Conservation (phyloP, 805 yeast species). For the Myxozyma lipomycoides region DNA sequence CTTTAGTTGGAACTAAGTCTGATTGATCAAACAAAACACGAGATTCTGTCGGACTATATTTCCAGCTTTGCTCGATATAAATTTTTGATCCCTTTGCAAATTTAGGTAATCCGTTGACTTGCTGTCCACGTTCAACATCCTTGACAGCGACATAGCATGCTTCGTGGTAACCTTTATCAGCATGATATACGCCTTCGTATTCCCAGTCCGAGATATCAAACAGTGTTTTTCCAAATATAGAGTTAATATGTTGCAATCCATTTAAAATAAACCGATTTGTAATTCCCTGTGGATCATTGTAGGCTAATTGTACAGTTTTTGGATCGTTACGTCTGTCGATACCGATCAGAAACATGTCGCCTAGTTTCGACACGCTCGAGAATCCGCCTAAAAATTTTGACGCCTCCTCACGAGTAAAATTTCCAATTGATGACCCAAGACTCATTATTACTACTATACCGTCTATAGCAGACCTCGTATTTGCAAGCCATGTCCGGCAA, state of each 20-base stretch:
- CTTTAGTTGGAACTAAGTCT: slow-evolving; percentile 5
- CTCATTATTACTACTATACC: slow-evolving; percentile 19
- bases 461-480: background rate
- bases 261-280: slow-evolving; percentile 27
- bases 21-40: slow-evolving; percentile 13
- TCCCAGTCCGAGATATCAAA: slow-evolving; percentile 22
- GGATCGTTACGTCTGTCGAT: slow-evolving; percentile 28
- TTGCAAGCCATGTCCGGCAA: slow-evolving; percentile 22
- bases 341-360: slow-evolving; percentile 25
- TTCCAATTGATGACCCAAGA: slow-evolving; percentile 31
- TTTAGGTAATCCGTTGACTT: background rate
- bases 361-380: slow-evolving; percentile 6
- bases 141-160: slow-evolving; percentile 23
- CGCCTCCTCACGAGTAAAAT: slow-evolving; percentile 23
- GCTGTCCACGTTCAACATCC: slow-evolving; percentile 6
- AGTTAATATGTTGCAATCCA: slow-evolving; percentile 24
- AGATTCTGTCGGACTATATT: slow-evolving; percentile 19
- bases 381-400: slow-evolving; percentile 17
- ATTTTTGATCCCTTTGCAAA: slow-evolving; percentile 15
- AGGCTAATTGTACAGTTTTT: slow-evolving; percentile 20
- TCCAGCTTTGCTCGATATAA: slow-evolving; percentile 27
- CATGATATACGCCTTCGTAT: slow-evolving; percentile 25
- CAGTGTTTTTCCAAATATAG: slow-evolving; percentile 4
- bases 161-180: slow-evolving; percentile 24
- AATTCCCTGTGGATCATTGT: slow-evolving; percentile 25